Evolutionary conservation across 768 basidiomycete genomes (phyloP).

Genomic region (Naematelia encephala): DNA sequence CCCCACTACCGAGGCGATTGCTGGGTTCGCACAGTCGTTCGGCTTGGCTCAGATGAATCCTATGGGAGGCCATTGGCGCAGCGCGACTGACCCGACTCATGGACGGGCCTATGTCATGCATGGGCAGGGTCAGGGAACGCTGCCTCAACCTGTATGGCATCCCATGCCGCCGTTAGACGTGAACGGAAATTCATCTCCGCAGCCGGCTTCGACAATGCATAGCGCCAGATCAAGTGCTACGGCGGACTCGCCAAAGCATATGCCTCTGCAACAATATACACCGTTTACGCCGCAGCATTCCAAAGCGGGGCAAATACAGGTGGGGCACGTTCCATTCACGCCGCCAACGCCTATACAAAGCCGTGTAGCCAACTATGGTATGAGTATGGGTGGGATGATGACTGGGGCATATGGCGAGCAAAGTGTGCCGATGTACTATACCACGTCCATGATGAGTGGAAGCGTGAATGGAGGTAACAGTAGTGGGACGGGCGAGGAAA

Average conservation of each 20-base stretch:
- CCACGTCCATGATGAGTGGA: neutral
- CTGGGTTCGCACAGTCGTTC: neutral
- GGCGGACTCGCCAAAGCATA: neutral
- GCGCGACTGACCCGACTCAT: conserved; percentile 20
- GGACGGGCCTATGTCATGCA: neutral
- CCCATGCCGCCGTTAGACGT: neutral
- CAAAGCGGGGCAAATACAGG: neutral
- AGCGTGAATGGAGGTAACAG: neutral
- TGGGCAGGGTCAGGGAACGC: neutral
- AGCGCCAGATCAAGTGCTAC: neutral
- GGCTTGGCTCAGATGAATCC: neutral
- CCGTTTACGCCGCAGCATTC: neutral
- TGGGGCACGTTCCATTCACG: neutral
- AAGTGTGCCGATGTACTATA: neutral
- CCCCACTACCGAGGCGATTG: conserved; percentile 11
- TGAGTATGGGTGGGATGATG: neutral
- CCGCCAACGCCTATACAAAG: neutral
- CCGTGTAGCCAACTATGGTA: neutral
- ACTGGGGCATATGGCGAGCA: neutral
- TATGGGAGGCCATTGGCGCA: conserved; percentile 12
- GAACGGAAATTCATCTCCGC: neutral
- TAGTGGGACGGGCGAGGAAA: neutral
- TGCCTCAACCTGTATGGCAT: neutral
- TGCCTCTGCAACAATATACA: neutral
- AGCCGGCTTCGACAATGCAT: neutral